Base-by-base conservation (phyloP, 1,284 basidiomycete genomes). In the Malassezia furfur region DNA sequence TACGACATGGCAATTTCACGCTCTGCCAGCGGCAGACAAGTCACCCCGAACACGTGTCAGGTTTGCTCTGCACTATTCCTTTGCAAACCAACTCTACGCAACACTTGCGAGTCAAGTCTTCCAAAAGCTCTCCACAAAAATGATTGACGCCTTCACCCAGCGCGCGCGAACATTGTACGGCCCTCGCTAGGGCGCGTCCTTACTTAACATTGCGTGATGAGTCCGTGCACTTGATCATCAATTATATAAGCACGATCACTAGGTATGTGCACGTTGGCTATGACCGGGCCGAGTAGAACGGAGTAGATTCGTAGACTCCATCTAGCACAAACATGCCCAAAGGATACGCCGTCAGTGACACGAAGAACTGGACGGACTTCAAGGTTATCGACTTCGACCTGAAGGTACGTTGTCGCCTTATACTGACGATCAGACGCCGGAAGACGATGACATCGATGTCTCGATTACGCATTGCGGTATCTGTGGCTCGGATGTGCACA, bases 91-190 rank as follows among this genome's bases (percentile, higher is more conserved):
- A 0, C 66, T 93, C 35, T 85, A 96, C 71, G 86, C 87, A 1
- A 81, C 84, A 1, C 81, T 91, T 17, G 87, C 87, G 5, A 81
- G 84, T 22, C 79, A 84, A 11, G 88, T 94, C 67, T 88, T 96
- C 69, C 85, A 85, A 21, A 83, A 86, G 70, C 85, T 94, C 9
- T 88, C 87, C 8, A 82, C 82, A 60, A 80, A 86, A 76, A 96
- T 94, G 88, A 85, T 96, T 22, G 79, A 85, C 57, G 91, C 91
- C 4, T 98, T 98, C 68, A 88, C 94, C 76, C 79, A 85, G 64
- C 80, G 91, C 32, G 91, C 88, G 5, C 12, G 38, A 34, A 39
- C 34, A n/a, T 21, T 56, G 30, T 56, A 56, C 12, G 38, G 54
- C 10, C 43, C 9, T 17, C 41, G 54, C 30, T 11, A 17, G 21